These are phyloP conservation scores for Talaromyces sp. DNA, from an alignment of 2,329 filamentous ascomycete species.

Conservation along the genomic window DNA sequence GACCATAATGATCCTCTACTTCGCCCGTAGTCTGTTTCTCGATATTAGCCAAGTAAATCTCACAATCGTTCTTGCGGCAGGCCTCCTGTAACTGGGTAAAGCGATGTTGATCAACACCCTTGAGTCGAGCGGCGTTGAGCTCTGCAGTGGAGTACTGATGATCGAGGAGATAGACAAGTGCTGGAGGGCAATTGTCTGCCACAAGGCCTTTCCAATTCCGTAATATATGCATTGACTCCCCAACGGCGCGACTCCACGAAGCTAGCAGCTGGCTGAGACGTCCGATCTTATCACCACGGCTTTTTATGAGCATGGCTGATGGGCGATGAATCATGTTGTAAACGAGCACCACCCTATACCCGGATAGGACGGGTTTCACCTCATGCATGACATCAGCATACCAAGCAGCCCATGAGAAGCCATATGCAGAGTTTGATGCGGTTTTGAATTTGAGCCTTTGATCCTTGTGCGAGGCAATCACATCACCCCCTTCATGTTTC, in stretches of 20 bases:
- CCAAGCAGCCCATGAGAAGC: constrained; percentile 31
- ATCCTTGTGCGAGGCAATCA: constrained; percentile 39
- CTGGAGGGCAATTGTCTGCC: constrained; percentile 11
- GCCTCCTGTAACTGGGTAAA: constrained; percentile 17
- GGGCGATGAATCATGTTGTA: constrained; percentile 47
- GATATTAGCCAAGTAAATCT: constrained; percentile 23
- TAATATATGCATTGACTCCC: neutral
- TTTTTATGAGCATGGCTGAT: neutral
- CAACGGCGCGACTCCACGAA: constrained; percentile 4
- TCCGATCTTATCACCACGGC: neutral
- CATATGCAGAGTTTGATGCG: constrained; percentile 19
- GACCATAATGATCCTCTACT: constrained; percentile 14
- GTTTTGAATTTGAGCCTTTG: constrained; percentile 31
- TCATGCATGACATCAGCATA: constrained; percentile 53
- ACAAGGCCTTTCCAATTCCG: neutral
- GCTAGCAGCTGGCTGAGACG: constrained; percentile 4
- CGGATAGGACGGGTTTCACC: constrained; percentile 44
- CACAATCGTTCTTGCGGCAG: constrained; percentile 18
- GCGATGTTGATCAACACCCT: constrained; percentile 20
- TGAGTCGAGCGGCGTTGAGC: constrained; percentile 19
- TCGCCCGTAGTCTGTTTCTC: constrained; percentile 16
- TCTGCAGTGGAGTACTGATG: constrained; percentile 24
- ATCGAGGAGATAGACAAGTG: constrained; percentile 21
- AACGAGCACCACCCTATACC: constrained; percentile 48
- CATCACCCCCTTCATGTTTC: constrained; percentile 44